phyloP scores from a whole-genome alignment of 73 alveolate species.

The Stentor coeruleus region DNA sequence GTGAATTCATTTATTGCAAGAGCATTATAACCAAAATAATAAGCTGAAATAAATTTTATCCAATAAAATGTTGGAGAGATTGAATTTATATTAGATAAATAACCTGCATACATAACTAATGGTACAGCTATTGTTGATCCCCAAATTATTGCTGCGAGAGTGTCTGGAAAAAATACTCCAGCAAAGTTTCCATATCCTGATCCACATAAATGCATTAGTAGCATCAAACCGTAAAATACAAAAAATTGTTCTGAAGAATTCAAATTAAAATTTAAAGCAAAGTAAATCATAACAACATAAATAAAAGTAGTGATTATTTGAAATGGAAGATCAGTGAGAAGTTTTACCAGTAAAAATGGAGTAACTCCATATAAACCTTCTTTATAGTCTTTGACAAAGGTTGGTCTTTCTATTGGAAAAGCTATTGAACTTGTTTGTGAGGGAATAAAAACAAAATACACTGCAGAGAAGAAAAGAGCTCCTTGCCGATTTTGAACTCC shows the following conservation, averaged over 20 bases:
- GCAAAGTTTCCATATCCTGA: constrained; percentile 35
- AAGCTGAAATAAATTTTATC: constrained; percentile 1
- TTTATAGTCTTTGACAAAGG: constrained; percentile 55
- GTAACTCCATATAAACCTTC: constrained; percentile 48
- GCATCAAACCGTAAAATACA: constrained; percentile 11
- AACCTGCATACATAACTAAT: constrained; percentile 50
- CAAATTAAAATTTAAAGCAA: constrained; percentile 33
- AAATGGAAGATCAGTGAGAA: constrained; percentile 51
- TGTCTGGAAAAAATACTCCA: constrained; percentile 27
- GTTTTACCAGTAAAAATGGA: constrained; percentile 58
- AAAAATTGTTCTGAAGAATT: constrained; percentile 29
- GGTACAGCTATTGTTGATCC: constrained; percentile 42
- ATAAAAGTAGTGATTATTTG: constrained; percentile 27
- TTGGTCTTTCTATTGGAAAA: constrained; percentile 72
- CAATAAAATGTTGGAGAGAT: not conserved
- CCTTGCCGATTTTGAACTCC: constrained; percentile 65
- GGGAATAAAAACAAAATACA: constrained; percentile 39
- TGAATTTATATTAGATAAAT: constrained; percentile 37
- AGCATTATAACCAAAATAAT: constrained; percentile 27
- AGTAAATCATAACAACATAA: constrained; percentile 30
- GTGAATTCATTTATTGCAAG: constrained; percentile 26
- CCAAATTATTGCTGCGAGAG: constrained; percentile 34
- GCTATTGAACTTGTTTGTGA: constrained; percentile 37
- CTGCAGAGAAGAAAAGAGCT: constrained; percentile 56
- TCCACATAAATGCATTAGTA: not conserved